Evolutionary conservation across 1,139 yeast species (phyloP).

Genomic region (Debaryomycetaceae sp.): DNA sequence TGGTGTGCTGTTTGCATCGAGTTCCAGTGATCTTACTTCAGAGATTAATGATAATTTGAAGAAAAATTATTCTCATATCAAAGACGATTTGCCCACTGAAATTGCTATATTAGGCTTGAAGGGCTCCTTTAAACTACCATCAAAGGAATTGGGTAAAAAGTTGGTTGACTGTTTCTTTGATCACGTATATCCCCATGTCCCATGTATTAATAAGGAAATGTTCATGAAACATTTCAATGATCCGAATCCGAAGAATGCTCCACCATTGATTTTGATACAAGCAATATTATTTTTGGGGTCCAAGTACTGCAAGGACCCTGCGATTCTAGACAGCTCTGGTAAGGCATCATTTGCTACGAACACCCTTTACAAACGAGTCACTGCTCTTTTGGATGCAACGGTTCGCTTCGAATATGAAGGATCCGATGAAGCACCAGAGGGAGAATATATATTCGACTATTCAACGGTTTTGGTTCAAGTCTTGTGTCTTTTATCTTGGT

Average conservation of each 20-base stretch:
- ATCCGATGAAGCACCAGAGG: slow-evolving; percentile 9
- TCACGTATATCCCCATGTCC: slow-evolving; percentile 35
- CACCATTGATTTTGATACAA: slow-evolving; percentile 13
- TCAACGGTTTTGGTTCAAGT: slow-evolving; percentile 11
- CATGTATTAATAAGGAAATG: slow-evolving; percentile 11
- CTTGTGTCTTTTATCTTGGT: slow-evolving; percentile 11
- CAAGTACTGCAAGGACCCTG: slow-evolving; percentile 11
- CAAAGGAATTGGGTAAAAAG: slow-evolving; percentile 7
- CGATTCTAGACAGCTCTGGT: slow-evolving; percentile 10
- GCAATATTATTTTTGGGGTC: slow-evolving; percentile 12
- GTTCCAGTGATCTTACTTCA: neutral
- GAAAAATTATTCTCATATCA: slow-evolving; percentile 1
- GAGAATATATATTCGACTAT: slow-evolving; percentile 11
- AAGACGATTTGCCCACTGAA: slow-evolving; percentile 9
- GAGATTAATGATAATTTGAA: neutral
- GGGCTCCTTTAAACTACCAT: slow-evolving; percentile 12
- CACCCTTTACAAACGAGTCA: slow-evolving; percentile 8
- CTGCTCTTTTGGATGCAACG: slow-evolving; percentile 11
- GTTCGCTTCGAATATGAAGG: slow-evolving; percentile 13
- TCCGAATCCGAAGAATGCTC: slow-evolving; percentile 11
- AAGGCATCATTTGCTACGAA: slow-evolving; percentile 5
- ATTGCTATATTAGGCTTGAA: slow-evolving; percentile 10
- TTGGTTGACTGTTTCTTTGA: slow-evolving; percentile 77
- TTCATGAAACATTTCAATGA: slow-evolving; percentile 12
- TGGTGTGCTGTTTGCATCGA: neutral